Conservation (phyloP, 2,329 filamentous ascomycete genomes). For the Aureobasidium sp. region DNA sequence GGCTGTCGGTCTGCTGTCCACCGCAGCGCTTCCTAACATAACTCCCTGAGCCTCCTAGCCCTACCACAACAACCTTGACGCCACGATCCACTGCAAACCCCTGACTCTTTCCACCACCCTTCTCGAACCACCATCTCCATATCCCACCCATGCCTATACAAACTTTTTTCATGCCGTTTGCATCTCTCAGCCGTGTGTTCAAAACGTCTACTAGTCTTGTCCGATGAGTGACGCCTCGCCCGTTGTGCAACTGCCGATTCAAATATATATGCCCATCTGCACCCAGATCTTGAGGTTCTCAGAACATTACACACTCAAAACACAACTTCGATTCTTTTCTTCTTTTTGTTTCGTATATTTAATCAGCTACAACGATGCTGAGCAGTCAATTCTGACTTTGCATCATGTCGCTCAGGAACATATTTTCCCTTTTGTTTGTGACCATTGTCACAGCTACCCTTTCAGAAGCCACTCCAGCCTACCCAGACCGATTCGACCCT, state of each 20-base stretch:
- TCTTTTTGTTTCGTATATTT: not conserved
- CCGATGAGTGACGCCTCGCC: not conserved
- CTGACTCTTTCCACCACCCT: not conserved
- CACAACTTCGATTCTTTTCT: not conserved
- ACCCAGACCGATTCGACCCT: not conserved
- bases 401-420: not conserved
- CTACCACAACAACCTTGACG: conserved; percentile 53
- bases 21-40: conserved; percentile 43
- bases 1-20: not conserved
- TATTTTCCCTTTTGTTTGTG: not conserved
- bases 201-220: conserved; percentile 5
- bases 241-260: conserved; percentile 2
- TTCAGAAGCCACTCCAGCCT: not conserved
- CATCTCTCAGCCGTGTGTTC: not conserved
- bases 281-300: not conserved
- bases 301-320: too few relatives aligned
- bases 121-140: not conserved
- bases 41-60: conserved; percentile 64
- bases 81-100: not conserved
- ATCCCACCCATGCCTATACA: not conserved
- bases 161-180: not conserved
- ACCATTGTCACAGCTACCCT: not conserved
- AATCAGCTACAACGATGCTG: not conserved
- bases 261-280: not conserved
- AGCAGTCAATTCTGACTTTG: not conserved